Conservation (phyloP, 129 eudicot species). For the Artemisia tridentata region DNA sequence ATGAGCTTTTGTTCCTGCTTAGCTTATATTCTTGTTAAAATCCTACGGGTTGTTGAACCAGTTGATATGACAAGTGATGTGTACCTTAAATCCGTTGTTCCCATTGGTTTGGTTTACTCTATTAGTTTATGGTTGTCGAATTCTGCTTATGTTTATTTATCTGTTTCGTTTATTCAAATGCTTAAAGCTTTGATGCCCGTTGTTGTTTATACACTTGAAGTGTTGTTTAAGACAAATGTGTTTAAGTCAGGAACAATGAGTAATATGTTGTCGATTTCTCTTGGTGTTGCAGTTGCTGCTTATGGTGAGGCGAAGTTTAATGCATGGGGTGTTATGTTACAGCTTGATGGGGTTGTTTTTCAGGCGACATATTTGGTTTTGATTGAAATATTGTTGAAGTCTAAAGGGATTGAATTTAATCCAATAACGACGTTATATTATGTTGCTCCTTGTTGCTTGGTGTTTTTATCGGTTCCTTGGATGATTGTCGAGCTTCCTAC, state of each 20-base stretch:
- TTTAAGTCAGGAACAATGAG: not conserved
- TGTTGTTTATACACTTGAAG: not conserved
- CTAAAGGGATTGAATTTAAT: not conserved
- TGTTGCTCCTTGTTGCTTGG: slow-evolving; percentile 11
- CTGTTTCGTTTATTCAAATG: slow-evolving; percentile 7
- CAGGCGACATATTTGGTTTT: slow-evolving; percentile 1
- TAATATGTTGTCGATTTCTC: not conserved
- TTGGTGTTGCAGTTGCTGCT: slow-evolving; percentile 1
- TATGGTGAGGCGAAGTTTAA: not conserved
- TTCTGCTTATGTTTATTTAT: not conserved
- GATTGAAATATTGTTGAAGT: not conserved
- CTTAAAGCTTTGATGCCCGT: slow-evolving; percentile 5
- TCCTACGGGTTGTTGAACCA: slow-evolving; percentile 1
- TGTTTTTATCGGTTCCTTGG: slow-evolving; percentile 3
- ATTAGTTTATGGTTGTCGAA: slow-evolving; percentile 7
- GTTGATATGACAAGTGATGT: not conserved
- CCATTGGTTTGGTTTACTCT: slow-evolving; percentile 2
- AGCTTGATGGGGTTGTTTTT: not conserved
- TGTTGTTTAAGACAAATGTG: not conserved
- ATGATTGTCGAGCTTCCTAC: slow-evolving; percentile 3
- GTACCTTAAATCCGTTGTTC: not conserved
- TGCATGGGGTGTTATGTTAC: slow-evolving; percentile 5
- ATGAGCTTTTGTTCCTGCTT: not conserved
- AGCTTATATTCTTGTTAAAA: slow-evolving; percentile 6
- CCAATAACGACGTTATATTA: not conserved